Percentiles rank a stretch among this genome's conserved stretches.
Conservation (phyloP, 768 basidiomycete genomes). For the Tricholoma furcatifolium region DNA sequence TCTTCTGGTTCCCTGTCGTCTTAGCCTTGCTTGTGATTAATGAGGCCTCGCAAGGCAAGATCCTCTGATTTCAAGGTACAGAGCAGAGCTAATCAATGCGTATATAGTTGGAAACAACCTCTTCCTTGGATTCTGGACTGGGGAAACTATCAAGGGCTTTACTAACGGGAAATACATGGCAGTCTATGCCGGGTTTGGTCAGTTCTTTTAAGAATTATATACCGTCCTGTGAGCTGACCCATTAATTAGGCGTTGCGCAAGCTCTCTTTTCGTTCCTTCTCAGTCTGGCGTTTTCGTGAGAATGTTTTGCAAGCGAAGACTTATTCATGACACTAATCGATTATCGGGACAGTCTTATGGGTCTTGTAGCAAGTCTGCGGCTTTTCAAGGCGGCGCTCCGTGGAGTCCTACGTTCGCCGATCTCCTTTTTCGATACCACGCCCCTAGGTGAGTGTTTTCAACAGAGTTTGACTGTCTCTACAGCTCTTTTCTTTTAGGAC, state of each 20-base stretch:
- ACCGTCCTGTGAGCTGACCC: neutral
- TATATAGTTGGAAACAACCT: slow-evolving; percentile 57
- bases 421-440: slow-evolving; percentile 73
- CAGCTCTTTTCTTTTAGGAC: slow-evolving; percentile 33
- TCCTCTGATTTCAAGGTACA: neutral
- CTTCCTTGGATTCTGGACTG: slow-evolving; percentile 75
- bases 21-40: slow-evolving; percentile 40
- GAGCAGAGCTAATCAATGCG: neutral
- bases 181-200: slow-evolving; percentile 46
- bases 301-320: neutral
- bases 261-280: slow-evolving; percentile 51
- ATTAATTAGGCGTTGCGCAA: slow-evolving; percentile 39
- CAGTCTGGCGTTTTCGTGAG: slow-evolving; percentile 51
- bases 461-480: neutral
- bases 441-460: slow-evolving; percentile 47
- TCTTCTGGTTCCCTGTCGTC: slow-evolving; percentile 47
- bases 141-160: slow-evolving; percentile 51
- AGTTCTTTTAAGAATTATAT: slow-evolving; percentile 3
- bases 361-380: slow-evolving; percentile 40
- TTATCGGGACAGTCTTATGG: slow-evolving; percentile 27
- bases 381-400: slow-evolving; percentile 57
- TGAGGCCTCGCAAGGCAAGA: slow-evolving; percentile 50
- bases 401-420: slow-evolving; percentile 58
- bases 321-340: neutral
- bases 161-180: slow-evolving; percentile 68